Evolutionary conservation across 192 early-diverging fungal genomes (phyloP), one percentile per base, ranked within the genome.

Genomic region (Coemansia sp.): DNA sequence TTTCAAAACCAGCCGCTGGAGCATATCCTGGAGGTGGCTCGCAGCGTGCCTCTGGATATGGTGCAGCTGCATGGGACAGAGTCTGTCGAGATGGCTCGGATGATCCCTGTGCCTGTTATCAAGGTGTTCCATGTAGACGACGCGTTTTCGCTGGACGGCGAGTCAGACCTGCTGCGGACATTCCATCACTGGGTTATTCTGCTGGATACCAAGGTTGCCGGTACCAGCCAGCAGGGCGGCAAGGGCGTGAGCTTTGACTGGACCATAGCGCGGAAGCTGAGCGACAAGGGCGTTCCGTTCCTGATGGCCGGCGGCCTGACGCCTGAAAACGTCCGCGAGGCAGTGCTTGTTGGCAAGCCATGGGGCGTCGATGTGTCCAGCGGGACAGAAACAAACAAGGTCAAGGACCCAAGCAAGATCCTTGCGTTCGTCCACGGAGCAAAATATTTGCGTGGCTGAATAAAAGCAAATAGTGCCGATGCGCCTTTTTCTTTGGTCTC

Each of bases 11-110:
- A 95, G 46, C 61, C 86, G 1, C 60, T 91, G 22, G 89, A 89
- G 48, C 73, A 93, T 56, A 94, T 98, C 60, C 84, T 85, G 24
- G 61, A 71, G 1, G 82, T 89, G 7, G 87, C 86, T 4, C 63
- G 75, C 19, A 67, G 67, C 19, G 83, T 89, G 22, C 86, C 88
- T 19, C 81, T 99, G 20, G 96, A 99, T 71, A 50, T 97, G 32
- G 89, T 97, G 19, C 98, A 99, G 83, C 82, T 98, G 55, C 98
- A 99, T 76, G 93, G 94, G 1, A 70, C 83, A 29, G 95, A 96
- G 75, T 71, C 72, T 67, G 32, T 65, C 5, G 83, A 85, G 34
- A 60, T 88, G 65, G 86, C 90, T 1, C 79, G 64, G 39, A 84
- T 90, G 46, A 75, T 95, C 29, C 87, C 91, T 18, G 85, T 91